Percentiles rank a stretch among this genome's conserved stretches.
phyloP scores from a whole-genome alignment of 305 asterid genomes.

The Euphrasia arctica region DNA sequence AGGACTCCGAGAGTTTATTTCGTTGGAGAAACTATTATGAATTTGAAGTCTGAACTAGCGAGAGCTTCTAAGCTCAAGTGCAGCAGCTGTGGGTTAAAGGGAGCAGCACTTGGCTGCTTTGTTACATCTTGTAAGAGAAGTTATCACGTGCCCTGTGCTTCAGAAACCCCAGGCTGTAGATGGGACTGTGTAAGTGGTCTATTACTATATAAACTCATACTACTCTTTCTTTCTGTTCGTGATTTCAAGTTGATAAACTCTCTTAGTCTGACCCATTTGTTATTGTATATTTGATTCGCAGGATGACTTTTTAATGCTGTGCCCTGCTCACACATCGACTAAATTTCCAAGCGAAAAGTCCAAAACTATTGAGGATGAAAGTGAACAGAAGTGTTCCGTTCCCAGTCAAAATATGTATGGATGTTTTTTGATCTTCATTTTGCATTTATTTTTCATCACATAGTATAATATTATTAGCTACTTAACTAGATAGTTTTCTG shows the following conservation, averaged over 20 bases:
- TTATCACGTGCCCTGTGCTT: slow-evolving; percentile 88
- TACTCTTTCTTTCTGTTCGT: slow-evolving; percentile 4
- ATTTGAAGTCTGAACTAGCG: slow-evolving; percentile 73
- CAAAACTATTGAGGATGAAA: slow-evolving; percentile 34
- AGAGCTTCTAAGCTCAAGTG: slow-evolving; percentile 96
- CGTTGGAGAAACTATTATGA: slow-evolving; percentile 55
- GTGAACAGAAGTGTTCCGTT: slow-evolving; percentile 31
- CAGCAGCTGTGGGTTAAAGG: slow-evolving; percentile 77
- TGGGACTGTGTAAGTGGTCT: slow-evolving; percentile 70
- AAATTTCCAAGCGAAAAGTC: slow-evolving; percentile 75
- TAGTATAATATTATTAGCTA: slow-evolving; percentile 11
- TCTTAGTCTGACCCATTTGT: slow-evolving; percentile 13
- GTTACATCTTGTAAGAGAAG: slow-evolving; percentile 74
- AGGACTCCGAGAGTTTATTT: slow-evolving; percentile 85
- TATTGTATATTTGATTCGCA: slow-evolving; percentile 29
- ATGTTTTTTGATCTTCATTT: slow-evolving; percentile 14
- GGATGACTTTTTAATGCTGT: slow-evolving; percentile 69
- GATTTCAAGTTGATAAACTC: slow-evolving; percentile 17
- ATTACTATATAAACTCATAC: slow-evolving; percentile 12
- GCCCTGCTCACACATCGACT: slow-evolving; percentile 65
- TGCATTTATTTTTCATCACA: not conserved
- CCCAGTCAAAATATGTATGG: slow-evolving; percentile 42
- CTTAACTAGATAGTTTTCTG: slow-evolving; percentile 12
- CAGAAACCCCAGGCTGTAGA: slow-evolving; percentile 61
- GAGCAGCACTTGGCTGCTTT: slow-evolving; percentile 96